These are phyloP conservation scores for Cryptosporidium parvum DNA, from an alignment of 169 alveolate genomes.

Conservation along the genomic window DNA sequence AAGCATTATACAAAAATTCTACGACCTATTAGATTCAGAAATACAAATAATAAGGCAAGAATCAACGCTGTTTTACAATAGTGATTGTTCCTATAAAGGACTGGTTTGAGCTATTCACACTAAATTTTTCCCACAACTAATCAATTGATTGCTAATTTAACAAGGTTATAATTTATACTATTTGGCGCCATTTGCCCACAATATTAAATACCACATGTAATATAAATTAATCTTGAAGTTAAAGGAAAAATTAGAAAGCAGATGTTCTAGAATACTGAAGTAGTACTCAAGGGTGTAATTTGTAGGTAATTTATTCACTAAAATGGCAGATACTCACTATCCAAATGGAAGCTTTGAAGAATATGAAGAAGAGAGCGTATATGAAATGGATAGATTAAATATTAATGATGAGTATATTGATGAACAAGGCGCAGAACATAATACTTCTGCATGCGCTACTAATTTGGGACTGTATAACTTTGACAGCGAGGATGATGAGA, in stretches of 20 bases:
- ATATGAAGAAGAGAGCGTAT: background rate
- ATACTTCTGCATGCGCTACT: background rate
- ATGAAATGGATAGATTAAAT: background rate
- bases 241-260: background rate
- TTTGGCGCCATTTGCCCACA: constrained; percentile 2
- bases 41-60: background rate
- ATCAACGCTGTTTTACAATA: background rate
- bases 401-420: background rate
- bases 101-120: background rate
- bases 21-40: background rate
- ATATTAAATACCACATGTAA: background rate
- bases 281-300: background rate
- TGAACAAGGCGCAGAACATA: background rate
- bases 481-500: background rate
- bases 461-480: background rate
- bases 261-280: background rate
- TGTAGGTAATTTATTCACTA: background rate
- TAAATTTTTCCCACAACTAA: background rate
- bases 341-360: background rate
- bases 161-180: background rate
- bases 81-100: background rate
- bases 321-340: background rate
- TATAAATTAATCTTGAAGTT: background rate
- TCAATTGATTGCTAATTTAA: too few species aligned
- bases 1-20: background rate